Base-by-base conservation (phyloP, 805 yeast genomes). In the Candida tibetensis region DNA sequence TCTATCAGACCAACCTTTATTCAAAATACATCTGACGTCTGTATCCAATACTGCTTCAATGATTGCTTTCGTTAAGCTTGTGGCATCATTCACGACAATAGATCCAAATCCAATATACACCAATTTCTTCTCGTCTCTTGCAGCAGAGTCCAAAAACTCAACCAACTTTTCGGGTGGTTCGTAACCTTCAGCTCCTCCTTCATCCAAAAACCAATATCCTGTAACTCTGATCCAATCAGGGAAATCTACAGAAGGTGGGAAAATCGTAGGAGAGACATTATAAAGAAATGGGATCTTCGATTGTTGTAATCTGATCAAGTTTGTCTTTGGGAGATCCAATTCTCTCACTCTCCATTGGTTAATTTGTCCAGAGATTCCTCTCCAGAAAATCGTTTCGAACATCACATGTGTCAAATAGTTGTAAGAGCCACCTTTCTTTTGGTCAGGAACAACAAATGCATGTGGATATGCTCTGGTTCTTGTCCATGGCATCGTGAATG, bases 401-500 rank as follows among this genome's bases (percentile, higher is more conserved):
- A 91, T 77, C 5, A 89, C 91, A 62, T 91, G 95, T 0, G 97
- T 89, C 64, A 91, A 69, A 54, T 87, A 86, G 56, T 91, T 91
- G 62, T 91, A 91, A 7, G 90, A 83, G 2, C 97, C 96, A 8
- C 96, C 96, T 57, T 84, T 76, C 55, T 84, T 87, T 60, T 86
- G 95, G 43, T 89, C 96, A 0, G 98, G 96, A 5, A 87, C 95
- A 56, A 90, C 79, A 47, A 91, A 89, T 0, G 98, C 97, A 68
- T 91, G 97, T 1, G 97, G 97, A 56, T 91, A 91, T 0, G 96
- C 95, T 48, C 95, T 72, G 1, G 98, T 90, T 44, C 95, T 66
- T 0, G 97, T 87, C 98, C 98, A 91, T 0, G 98, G 98, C 98
- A 91, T 91, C 0, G 98, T 91, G 57, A 91, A 91, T 0, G 97